Base-by-base conservation (phyloP, 192 early-diverging fungal species). In the Backusella tuberculispora region DNA sequence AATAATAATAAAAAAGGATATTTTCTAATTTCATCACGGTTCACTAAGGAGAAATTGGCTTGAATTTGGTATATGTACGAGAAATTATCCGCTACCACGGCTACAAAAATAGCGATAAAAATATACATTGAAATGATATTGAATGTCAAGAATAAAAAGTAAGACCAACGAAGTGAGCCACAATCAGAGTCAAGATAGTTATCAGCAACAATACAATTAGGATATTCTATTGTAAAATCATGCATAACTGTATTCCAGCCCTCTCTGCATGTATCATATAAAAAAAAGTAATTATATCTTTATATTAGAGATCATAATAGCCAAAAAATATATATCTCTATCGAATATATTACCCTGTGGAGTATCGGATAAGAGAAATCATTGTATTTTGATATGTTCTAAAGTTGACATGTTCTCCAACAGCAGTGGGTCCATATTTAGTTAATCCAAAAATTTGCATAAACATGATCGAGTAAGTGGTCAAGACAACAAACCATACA, bases 71-170 rank as follows among this genome's bases (percentile, higher is more conserved):
- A 87, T 5, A 85, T 84, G 65, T 90, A 90, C 6, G 87, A 85
- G 60, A 90, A 90, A 67, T 88, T 90, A 72, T 90, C 87, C 41
- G 83, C 75, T 43, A 90, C 89, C 26, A 90, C 86, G 14, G 83
- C 89, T 21, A 90, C 83, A 71, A 90, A 88, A 74, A 90, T 87
- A 75, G 83, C 83, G 0, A 83, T 85, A 46, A 90, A 88, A 47
- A 90, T 90, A 60, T 90, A 90, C 89, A 90, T 90, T 34, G 89
- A 90, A n/a, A 90, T 82, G 26, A 90, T 83, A 73, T 88, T 90
- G 80, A 87, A 90, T 0, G 82, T 72, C 8, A 88, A 76, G 44
- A 90, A 90, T 17, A 90, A 73, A 19, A 84, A 76, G 60, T 86
- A 90, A 6, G 87, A 76, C 89, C 87, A 88, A 0, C 72, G 42